Evolutionary conservation across 768 basidiomycete species (phyloP), one percentile per base, ranked within the genome.

Genomic region (Dendrothele bispora): DNA sequence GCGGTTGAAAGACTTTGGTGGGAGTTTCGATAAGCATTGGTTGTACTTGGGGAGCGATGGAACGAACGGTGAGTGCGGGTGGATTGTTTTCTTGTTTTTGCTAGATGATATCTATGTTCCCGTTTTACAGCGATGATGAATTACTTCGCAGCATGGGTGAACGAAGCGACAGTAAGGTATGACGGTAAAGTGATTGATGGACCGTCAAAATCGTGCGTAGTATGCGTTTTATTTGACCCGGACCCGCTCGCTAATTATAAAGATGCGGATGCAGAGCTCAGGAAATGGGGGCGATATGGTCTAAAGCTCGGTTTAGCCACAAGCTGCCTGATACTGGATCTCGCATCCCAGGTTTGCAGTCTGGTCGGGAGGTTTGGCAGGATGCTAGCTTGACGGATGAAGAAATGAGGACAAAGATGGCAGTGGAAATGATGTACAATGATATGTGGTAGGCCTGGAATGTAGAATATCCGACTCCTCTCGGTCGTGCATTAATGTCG

Each of bases 401-500:
- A n/a, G n/a, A n/a, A n/a, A n/a, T n/a, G n/a, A n/a, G n/a, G n/a
- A n/a, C n/a, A n/a, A n/a, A n/a, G n/a, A n/a, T n/a, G n/a, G n/a
- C n/a, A n/a, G n/a, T n/a, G n/a, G n/a, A n/a, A n/a, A n/a, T n/a
- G n/a, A n/a, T n/a, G n/a, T n/a, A n/a, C n/a, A n/a, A n/a, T n/a
- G n/a, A n/a, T n/a, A n/a, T n/a, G n/a, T n/a, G n/a, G n/a, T n/a
- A n/a, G n/a, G n/a, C n/a, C n/a, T n/a, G 52, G 67, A 57, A 15
- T 71, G 66, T 7, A 91, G 71, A 15, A 88, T 72, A 7, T 67
- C 60, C 5, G n/a, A 83, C 65, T 2, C 92, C 64, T 7, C 69
- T 67, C 1, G 75, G 73, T 10, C 91, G 79, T 4, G 75, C 83
- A 11, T 74, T 54, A 3, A 72, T 68, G 56, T 95, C 91, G 11